Evolutionary conservation across 768 basidiomycete genomes (phyloP).

Genomic region (Candolleomyces aberdarensis): DNA sequence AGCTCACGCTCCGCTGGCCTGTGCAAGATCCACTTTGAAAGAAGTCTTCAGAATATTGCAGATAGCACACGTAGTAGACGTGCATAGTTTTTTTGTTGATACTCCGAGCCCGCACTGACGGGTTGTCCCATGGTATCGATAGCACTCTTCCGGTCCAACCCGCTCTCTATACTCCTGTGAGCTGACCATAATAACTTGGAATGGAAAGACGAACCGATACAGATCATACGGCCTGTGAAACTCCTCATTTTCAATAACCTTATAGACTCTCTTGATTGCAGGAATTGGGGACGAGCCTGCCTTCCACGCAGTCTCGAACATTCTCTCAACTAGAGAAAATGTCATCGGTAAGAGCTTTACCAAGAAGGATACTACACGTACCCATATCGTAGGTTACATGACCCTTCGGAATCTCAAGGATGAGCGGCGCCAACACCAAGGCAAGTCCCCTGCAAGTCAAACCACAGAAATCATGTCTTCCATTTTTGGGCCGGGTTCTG

Average conservation of each 20-base stretch:
- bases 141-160: constrained; percentile 24
- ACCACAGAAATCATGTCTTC: constrained; percentile 22
- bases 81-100: constrained; percentile 21
- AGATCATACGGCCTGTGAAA: constrained; percentile 14
- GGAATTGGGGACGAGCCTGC: constrained; percentile 3
- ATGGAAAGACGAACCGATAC: constrained; percentile 9
- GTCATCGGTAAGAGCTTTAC: not conserved
- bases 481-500: constrained; percentile 22
- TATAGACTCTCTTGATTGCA: constrained; percentile 12
- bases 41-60: constrained; percentile 30
- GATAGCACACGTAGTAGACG: constrained; percentile 17
- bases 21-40: constrained; percentile 30
- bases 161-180: constrained; percentile 11
- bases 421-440: constrained; percentile 15
- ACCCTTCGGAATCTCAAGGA: constrained; percentile 17
- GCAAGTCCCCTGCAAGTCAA: constrained; percentile 16
- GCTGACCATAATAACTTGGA: not conserved
- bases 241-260: constrained; percentile 13
- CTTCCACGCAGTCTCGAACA: constrained; percentile 14
- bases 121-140: constrained; percentile 29
- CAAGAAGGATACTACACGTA: not conserved
- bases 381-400: constrained; percentile 18
- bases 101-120: constrained; percentile 23
- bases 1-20: constrained; percentile 8
- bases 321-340: constrained; percentile 11